These are phyloP conservation scores for Apiospora saccharicola DNA, from an alignment of 2,329 filamentous ascomycete species.

Conservation along the genomic window DNA sequence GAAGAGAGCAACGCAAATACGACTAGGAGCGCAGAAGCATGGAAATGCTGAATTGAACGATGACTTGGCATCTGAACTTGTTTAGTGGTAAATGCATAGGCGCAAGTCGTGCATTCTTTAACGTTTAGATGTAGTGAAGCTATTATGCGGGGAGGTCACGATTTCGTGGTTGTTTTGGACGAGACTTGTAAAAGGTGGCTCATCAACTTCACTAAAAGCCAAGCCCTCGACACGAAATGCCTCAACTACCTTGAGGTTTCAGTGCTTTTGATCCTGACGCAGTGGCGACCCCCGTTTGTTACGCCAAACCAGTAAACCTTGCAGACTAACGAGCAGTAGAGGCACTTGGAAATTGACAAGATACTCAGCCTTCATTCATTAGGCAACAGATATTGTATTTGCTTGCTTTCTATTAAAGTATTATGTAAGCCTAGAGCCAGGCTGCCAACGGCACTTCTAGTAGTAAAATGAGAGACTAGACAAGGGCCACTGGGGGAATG, in stretches of 20 bases:
- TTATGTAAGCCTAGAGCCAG: no score
- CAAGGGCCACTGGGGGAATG: background rate
- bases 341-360: no score
- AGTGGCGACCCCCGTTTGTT: background rate
- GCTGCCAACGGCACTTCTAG: no score
- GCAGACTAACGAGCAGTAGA: background rate
- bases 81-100: background rate
- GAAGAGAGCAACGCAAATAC: background rate
- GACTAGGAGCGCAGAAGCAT: no score
- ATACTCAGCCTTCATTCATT: no score
- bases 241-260: background rate
- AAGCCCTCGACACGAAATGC: slow-evolving; percentile 20
- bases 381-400: no score
- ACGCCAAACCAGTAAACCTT: background rate
- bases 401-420: no score
- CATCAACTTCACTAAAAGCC: slow-evolving; percentile 16
- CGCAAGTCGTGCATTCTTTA: background rate
- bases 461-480: background rate
- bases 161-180: background rate
- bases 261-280: background rate
- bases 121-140: background rate
- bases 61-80: background rate
- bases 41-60: background rate
- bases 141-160: slow-evolving; percentile 18
- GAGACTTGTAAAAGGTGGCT: slow-evolving; percentile 16